These are phyloP conservation scores for Rubus parviflorus DNA, from an alignment of 306 rosid species.

Conservation along the genomic window DNA sequence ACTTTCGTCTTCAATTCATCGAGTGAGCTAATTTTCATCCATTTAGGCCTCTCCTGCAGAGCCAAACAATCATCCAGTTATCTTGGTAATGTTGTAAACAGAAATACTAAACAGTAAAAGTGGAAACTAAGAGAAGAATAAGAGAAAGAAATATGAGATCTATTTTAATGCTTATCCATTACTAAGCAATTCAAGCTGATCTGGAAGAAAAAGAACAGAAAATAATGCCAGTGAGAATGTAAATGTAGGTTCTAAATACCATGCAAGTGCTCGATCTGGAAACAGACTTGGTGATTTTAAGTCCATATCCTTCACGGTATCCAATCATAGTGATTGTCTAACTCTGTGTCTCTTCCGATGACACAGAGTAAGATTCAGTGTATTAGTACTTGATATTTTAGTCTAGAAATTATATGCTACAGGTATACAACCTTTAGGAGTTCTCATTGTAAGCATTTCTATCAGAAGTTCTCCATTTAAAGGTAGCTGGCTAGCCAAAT, in stretches of 20 bases:
- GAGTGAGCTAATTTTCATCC: slow-evolving; percentile 93
- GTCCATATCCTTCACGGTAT: background rate
- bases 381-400: background rate
- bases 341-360: background rate
- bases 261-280: background rate
- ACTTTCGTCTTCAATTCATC: slow-evolving; percentile 94
- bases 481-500: background rate
- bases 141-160: background rate
- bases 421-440: background rate
- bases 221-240: background rate
- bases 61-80: slow-evolving; percentile 1
- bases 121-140: background rate
- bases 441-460: background rate
- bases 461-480: background rate
- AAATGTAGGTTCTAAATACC: background rate
- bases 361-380: background rate
- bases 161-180: background rate
- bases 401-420: background rate
- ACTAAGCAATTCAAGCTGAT: background rate
- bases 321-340: background rate
- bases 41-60: slow-evolving; percentile 78
- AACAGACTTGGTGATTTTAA: background rate
- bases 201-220: background rate
- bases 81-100: background rate
- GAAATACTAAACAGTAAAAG: background rate